These are phyloP conservation scores for Deinandra increscens DNA, from an alignment of 129 eudicot genomes.

Conservation along the genomic window DNA sequence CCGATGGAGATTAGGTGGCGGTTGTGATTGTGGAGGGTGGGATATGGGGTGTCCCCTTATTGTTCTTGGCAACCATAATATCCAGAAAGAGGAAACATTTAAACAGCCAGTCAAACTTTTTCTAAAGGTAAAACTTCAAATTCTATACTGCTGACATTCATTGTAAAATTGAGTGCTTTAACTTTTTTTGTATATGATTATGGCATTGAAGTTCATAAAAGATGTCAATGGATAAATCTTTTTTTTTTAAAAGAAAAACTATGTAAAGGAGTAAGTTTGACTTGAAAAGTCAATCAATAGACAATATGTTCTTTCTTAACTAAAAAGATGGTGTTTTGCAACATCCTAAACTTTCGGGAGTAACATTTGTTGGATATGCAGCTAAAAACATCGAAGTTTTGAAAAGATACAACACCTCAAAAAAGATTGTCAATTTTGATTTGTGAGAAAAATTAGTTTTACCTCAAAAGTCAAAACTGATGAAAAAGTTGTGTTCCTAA, in stretches of 20 bases:
- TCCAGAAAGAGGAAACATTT: slow-evolving; percentile 35
- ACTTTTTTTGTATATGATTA: neutral
- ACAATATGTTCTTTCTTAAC: neutral
- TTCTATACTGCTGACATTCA: neutral
- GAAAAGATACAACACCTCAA: neutral
- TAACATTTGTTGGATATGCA: neutral
- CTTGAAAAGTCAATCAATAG: neutral
- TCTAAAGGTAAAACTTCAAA: slow-evolving; percentile 51
- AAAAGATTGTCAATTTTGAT: slow-evolving; percentile 1
- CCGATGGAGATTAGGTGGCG: slow-evolving; percentile 85
- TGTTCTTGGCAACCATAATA: slow-evolving; percentile 52
- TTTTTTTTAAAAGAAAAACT: neutral
- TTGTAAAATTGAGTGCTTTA: neutral
- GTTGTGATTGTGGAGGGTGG: slow-evolving; percentile 98
- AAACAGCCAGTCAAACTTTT: slow-evolving; percentile 54
- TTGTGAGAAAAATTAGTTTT: neutral
- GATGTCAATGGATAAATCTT: neutral
- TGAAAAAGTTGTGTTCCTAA: slow-evolving; percentile 5
- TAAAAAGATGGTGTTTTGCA: neutral
- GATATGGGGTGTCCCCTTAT: slow-evolving; percentile 86
- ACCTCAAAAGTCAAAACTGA: slow-evolving; percentile 18
- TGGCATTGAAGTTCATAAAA: neutral
- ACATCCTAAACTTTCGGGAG: neutral
- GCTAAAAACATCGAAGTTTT: neutral
- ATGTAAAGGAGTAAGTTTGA: slow-evolving; percentile 13